These are phyloP conservation scores for Paecilomyces variotii DNA, from an alignment of 2,329 filamentous ascomycete species.

Conservation along the genomic window DNA sequence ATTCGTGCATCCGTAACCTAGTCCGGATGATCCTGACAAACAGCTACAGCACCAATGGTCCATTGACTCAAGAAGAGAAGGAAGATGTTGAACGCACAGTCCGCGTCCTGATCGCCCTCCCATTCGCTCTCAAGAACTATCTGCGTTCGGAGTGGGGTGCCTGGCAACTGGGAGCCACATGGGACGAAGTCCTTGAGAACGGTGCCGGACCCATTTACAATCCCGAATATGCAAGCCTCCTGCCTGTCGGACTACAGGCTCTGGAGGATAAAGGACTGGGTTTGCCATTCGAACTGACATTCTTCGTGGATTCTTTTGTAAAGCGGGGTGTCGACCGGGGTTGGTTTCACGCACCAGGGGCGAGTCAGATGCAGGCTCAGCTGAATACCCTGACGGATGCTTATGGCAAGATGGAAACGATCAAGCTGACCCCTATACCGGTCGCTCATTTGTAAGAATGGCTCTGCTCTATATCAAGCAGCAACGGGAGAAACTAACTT, in stretches of 20 bases:
- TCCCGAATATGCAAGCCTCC: slow-evolving; percentile 44
- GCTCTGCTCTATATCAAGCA: neutral
- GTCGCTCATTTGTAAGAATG: slow-evolving; percentile 48
- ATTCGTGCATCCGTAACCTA: slow-evolving; percentile 53
- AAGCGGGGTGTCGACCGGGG: slow-evolving; percentile 47
- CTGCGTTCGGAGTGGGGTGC: slow-evolving; percentile 55
- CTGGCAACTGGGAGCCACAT: slow-evolving; percentile 16
- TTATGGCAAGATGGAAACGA: slow-evolving; percentile 58
- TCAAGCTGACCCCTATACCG: slow-evolving; percentile 55
- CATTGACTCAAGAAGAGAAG: slow-evolving; percentile 36
- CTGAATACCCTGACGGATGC: slow-evolving; percentile 50
- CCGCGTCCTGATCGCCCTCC: slow-evolving; percentile 51
- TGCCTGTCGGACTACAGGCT: slow-evolving; percentile 44
- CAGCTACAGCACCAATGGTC: slow-evolving; percentile 26
- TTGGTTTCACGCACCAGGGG: slow-evolving; percentile 54
- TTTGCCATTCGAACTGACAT: slow-evolving; percentile 52
- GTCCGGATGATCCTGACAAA: slow-evolving; percentile 49
- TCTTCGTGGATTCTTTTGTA: slow-evolving; percentile 54
- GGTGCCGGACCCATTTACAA: slow-evolving; percentile 22
- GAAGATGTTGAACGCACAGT: slow-evolving; percentile 53
- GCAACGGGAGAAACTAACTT: neutral
- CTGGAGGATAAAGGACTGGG: slow-evolving; percentile 53
- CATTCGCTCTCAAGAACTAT: slow-evolving; percentile 58
- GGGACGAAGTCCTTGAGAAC: slow-evolving; percentile 22
- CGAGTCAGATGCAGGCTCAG: slow-evolving; percentile 50